Evolutionary conservation across 768 basidiomycete species (phyloP), one percentile per base, ranked within the genome.

Genomic region (Amanita inopinata): DNA sequence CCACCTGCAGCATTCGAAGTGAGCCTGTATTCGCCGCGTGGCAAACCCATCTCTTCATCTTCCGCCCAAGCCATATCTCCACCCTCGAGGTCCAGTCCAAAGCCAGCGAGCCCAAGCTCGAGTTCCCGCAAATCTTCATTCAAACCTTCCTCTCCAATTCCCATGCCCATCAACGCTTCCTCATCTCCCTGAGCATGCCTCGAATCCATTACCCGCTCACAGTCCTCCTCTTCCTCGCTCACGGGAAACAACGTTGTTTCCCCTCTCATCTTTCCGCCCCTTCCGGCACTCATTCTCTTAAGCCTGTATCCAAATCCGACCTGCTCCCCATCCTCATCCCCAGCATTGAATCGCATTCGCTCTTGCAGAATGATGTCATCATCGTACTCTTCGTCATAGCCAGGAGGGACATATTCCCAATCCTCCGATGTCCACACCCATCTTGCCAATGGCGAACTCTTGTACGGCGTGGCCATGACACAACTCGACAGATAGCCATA

Each of bases 401-500:
- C 30, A 25, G 24, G 33, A 12, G 44, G 34, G 9, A 15, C 46
- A 31, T 51, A 53, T 18, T 57, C 62, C 27, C 51, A 56, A n/a
- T 67, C 66, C n/a, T 65, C 62, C 1, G 58, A 56, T 20, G 60
- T 55, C 64, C 70, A 69, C 20, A 53, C 54, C 38, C 55, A 54
- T 41, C 52, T 53, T 3, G 66, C 66, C 17, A 83, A 66, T 1
- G 71, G 71, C 11, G 78, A 80, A 43, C 70, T 69, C 17, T 53
- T 62, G 47, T 65, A 57, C 0, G 80, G 78, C 33, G 61, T 63
- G 8, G 72, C 67, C 40, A 83, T 64, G 1, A 69, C 73, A 33
- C 43, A 76, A 30, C 25, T 67, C 62, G 14, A 38, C 31, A 33
- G 27, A 47, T 45, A 43, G 7, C 47, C 46, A 33, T 37, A 34